Evolutionary conservation across 495 filamentous ascomycete species (phyloP), one percentile per base, ranked within the genome.

Genomic region (Durotheca rogersii): DNA sequence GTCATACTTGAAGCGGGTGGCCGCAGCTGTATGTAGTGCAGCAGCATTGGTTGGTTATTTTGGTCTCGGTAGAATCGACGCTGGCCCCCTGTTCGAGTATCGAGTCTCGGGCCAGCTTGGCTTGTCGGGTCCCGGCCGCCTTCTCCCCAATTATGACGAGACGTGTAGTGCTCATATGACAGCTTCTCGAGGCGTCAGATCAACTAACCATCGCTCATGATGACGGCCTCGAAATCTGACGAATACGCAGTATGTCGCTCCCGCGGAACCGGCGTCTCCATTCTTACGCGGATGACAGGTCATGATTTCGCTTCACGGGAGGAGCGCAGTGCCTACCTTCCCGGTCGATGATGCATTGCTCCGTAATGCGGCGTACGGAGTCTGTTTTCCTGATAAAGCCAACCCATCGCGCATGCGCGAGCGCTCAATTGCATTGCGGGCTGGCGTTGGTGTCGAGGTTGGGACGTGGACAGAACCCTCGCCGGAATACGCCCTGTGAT

Each of bases 31-130:
- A 42, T n/a, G n/a, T n/a, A n/a, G n/a, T n/a, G n/a, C 45, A 31
- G 56, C 47, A 41, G 45, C 34, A 50, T 42, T 34, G 7, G 46
- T 42, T 34, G 7, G 32, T 30, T 39, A 30, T 50, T 53, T 46
- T 42, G 44, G 53, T 59, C 56, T 59, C 45, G 47, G 21, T 40
- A 20, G 35, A 47, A 25, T 41, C 49, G 16, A 27, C 45, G 39
- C 44, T 50, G 36, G 34, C 41, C 42, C 51, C 56, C 41, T n/a
- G n/a, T n/a, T n/a, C n/a, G n/a, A n/a, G n/a, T n/a, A n/a, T n/a
- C n/a, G n/a, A n/a, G n/a, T 21, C 19, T 25, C 27, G 33, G 19
- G 51, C 33, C 12, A 16, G 36, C 29, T 41, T 35, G 5, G 36
- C 19, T 23, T 35, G 9, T 16, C 39, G 35, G 33, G 3, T 6